Evolutionary conservation across 345 rosid species (phyloP).

Genomic region (Lepidium sativum): DNA sequence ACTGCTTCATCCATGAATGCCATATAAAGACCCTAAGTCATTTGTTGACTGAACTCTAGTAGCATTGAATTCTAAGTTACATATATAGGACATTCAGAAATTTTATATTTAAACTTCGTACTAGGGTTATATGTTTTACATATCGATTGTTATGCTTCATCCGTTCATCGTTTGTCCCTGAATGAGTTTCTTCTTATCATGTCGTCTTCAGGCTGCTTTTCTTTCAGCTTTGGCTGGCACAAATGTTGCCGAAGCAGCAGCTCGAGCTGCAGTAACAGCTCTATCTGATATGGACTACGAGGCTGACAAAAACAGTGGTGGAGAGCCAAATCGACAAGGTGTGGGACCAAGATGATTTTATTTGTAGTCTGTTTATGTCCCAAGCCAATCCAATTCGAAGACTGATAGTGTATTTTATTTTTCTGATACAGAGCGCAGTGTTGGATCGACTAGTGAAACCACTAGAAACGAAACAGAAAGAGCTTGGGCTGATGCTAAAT

Average conservation of each 20-base stretch:
- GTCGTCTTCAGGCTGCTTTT: constrained; percentile 64
- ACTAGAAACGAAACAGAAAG: constrained; percentile 27
- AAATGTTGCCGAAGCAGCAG: constrained; percentile 79
- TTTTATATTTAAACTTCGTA: background rate
- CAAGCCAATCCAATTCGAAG: background rate
- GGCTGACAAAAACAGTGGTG: constrained; percentile 28
- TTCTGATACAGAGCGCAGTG: constrained; percentile 35
- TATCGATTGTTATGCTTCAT: background rate
- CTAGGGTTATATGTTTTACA: background rate
- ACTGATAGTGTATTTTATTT: background rate
- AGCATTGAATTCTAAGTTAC: background rate
- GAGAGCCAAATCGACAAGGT: constrained; percentile 36
- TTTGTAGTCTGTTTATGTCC: background rate
- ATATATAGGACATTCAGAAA: no score
- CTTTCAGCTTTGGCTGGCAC: constrained; percentile 80
- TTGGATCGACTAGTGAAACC: constrained; percentile 34
- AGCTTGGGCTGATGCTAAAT: constrained; percentile 35
- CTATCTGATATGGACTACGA: constrained; percentile 38
- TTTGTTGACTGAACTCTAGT: background rate
- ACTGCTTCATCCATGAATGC: background rate
- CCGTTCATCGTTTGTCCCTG: background rate
- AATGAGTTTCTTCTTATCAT: background rate
- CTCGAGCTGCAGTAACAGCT: constrained; percentile 59
- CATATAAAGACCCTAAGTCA: background rate
- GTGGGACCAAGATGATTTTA: background rate